These are phyloP conservation scores for Oidiodendron maius DNA, from an alignment of 495 filamentous ascomycete genomes.

Conservation along the genomic window DNA sequence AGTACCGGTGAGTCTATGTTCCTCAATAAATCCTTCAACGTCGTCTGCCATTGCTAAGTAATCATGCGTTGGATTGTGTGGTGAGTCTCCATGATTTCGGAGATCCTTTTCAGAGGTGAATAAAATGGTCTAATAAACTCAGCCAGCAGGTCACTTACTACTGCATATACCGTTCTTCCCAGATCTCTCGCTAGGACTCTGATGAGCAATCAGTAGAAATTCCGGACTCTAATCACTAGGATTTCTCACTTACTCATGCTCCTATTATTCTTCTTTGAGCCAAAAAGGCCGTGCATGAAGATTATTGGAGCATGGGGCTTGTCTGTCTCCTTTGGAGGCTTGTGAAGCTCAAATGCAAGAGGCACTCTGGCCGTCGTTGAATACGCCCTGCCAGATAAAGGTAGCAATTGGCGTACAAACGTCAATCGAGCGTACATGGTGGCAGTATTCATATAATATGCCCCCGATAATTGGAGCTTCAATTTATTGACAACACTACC, in stretches of 20 bases:
- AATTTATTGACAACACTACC: too few relatives aligned
- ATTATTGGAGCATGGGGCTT: conserved; percentile 61
- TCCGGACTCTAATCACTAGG: not conserved
- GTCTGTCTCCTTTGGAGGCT: conserved; percentile 30
- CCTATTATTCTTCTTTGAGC: conserved; percentile 92
- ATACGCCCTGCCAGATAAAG: not conserved
- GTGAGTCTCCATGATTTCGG: conserved; percentile 89
- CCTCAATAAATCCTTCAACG: conserved; percentile 70
- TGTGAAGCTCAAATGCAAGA: conserved; percentile 55
- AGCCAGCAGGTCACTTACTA: conserved; percentile 53
- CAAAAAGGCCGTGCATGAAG: conserved; percentile 91
- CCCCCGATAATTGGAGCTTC: not conserved
- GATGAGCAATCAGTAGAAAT: conserved; percentile 10
- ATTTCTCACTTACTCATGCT: conserved; percentile 87
- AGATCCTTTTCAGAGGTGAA: conserved; percentile 72
- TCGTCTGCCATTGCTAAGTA: conserved; percentile 86
- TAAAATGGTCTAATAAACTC: too few relatives aligned
- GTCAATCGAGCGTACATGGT: conserved; percentile 1
- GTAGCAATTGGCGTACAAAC: not conserved
- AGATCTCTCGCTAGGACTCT: conserved; percentile 81
- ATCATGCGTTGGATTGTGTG: conserved; percentile 70
- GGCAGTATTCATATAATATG: not conserved
- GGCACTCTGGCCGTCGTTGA: conserved; percentile 23
- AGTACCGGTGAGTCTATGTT: conserved; percentile 61
- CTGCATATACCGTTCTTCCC: conserved; percentile 71